Conservation (phyloP, 2,329 filamentous ascomycete species). For the Aspergillus fumigatiaffinis region DNA sequence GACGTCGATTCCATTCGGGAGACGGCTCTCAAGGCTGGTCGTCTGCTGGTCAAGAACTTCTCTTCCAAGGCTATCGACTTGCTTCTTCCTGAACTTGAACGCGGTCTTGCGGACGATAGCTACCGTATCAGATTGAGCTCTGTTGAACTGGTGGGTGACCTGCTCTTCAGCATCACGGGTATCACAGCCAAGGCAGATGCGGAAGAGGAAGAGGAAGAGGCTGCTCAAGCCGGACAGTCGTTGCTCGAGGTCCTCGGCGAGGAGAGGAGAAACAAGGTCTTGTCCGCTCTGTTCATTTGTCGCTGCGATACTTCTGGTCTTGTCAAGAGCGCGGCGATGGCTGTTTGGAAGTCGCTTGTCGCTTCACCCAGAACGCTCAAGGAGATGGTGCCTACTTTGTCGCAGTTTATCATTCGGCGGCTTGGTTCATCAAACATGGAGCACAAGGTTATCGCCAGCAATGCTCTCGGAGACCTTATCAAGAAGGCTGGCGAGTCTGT, state of each 20-base stretch:
- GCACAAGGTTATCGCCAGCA: conserved; percentile 97
- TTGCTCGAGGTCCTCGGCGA: conserved; percentile 90
- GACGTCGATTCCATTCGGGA: conserved; percentile 96
- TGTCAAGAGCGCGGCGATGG: conserved; percentile 83
- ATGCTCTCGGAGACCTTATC: conserved; percentile 93
- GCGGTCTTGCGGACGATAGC: conserved; percentile 93
- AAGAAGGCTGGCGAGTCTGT: conserved; percentile 95
- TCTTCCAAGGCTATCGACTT: conserved; percentile 91
- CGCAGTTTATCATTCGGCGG: conserved; percentile 88
- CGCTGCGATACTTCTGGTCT: conserved; percentile 92
- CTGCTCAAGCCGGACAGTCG: conserved; percentile 85
- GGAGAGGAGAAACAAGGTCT: conserved; percentile 92
- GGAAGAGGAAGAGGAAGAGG: conserved; percentile 71
- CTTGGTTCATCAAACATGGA: conserved; percentile 96
- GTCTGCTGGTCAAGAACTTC: conserved; percentile 97
- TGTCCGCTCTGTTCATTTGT: conserved; percentile 96
- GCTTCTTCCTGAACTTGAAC: conserved; percentile 87
- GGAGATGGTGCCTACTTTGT: conserved; percentile 90
- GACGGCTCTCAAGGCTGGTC: conserved; percentile 88
- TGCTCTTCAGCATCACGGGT: conserved; percentile 96
- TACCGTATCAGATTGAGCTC: conserved; percentile 98
- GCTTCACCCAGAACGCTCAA: conserved; percentile 88
- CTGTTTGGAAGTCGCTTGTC: conserved; percentile 95
- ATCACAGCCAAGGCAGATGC: conserved; percentile 78
- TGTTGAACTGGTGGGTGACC: conserved; percentile 91